phyloP scores from a whole-genome alignment of 2,329 filamentous ascomycete genomes.

The Aspergillus sp. region DNA sequence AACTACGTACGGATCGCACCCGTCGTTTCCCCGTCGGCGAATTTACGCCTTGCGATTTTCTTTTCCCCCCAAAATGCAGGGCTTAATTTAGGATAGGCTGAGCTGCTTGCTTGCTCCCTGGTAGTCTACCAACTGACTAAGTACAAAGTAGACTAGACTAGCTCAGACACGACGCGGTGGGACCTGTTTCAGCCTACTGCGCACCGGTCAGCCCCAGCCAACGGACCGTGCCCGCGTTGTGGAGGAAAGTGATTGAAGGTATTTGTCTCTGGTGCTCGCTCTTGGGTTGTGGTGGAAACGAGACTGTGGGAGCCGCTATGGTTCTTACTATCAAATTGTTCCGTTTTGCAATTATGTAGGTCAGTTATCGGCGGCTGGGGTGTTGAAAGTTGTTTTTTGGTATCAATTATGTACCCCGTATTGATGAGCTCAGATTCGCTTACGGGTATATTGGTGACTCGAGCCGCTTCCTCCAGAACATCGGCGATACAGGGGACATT shows the following conservation, averaged over 20 bases:
- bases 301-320: neutral
- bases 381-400: neutral
- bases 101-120: neutral
- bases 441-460: neutral
- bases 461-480: neutral
- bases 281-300: neutral
- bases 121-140: neutral
- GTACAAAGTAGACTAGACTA: neutral
- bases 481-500: neutral
- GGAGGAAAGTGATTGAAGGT: conserved; percentile 2
- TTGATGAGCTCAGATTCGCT: neutral
- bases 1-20: neutral
- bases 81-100: neutral
- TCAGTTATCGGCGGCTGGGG: neutral
- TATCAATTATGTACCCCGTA: neutral
- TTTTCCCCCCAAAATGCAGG: neutral
- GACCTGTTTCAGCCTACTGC: conserved; percentile 15
- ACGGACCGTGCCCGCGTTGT: conserved; percentile 19
- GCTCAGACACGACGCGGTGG: neutral
- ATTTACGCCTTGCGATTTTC: neutral
- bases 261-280: neutral
- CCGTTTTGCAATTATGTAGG: neutral
- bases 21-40: neutral
- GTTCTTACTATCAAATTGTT: neutral
- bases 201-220: conserved; percentile 16